Percentiles rank a stretch among this genome's conserved stretches.
Conservation (phyloP, 2,329 filamentous ascomycete genomes). For the Bipolaris victoriae region DNA sequence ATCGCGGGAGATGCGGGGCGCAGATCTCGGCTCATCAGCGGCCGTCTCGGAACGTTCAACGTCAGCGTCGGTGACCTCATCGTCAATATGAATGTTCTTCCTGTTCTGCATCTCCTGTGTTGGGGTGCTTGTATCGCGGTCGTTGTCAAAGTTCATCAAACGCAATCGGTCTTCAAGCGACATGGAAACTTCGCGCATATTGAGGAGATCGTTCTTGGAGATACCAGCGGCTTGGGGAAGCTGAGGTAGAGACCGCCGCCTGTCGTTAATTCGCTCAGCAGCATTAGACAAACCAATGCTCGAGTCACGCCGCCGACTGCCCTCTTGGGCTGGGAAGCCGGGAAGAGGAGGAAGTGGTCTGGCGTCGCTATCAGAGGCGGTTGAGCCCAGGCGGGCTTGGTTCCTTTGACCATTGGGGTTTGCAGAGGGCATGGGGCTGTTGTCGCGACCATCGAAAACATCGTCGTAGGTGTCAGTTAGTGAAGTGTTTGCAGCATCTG, state of each 20-base stretch:
- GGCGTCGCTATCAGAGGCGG: constrained; percentile 78
- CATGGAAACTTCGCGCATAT: constrained; percentile 75
- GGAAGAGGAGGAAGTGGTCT: constrained; percentile 88
- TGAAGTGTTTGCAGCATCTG: constrained; percentile 63
- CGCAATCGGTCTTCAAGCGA: constrained; percentile 83
- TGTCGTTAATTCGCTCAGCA: constrained; percentile 72
- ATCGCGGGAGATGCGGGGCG: constrained; percentile 87
- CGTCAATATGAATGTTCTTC: constrained; percentile 22
- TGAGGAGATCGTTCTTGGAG: constrained; percentile 79
- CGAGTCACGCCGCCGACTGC: constrained; percentile 59
- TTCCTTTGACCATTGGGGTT: constrained; percentile 53
- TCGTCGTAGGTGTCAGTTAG: constrained; percentile 65
- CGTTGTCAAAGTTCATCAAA: constrained; percentile 81
- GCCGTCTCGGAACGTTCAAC: constrained; percentile 43
- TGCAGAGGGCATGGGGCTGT: constrained; percentile 69
- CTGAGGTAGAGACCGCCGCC: constrained; percentile 72
- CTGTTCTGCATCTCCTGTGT: constrained; percentile 46
- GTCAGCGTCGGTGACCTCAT: constrained; percentile 36
- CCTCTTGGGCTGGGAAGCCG: constrained; percentile 65
- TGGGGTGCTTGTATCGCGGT: constrained; percentile 45
- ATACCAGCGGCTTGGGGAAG: constrained; percentile 71
- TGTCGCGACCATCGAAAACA: constrained; percentile 67
- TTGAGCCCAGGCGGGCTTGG: constrained; percentile 68
- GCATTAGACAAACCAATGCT: constrained; percentile 71
- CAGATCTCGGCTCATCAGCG: constrained; percentile 61